Percentiles rank a stretch among this genome's conserved stretches.
Evolutionary conservation across 768 basidiomycete species (phyloP).

Genomic region (Podaxis carcinomalis): DNA sequence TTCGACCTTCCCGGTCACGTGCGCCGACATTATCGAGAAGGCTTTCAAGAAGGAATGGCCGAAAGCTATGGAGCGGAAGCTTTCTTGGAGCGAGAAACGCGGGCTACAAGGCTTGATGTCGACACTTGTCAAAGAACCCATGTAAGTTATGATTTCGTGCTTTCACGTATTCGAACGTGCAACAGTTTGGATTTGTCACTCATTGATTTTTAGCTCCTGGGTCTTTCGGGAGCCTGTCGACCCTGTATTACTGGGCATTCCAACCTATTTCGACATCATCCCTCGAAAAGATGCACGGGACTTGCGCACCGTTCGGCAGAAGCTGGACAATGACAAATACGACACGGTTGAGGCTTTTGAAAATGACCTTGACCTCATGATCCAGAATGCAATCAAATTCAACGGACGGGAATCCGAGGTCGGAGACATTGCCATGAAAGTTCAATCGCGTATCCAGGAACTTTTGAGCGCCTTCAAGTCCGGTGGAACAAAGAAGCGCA

Average conservation of each 20-base stretch:
- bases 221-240: slow-evolving; percentile 88
- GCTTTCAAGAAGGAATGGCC: slow-evolving; percentile 85
- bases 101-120: slow-evolving; percentile 68
- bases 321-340: slow-evolving; percentile 81
- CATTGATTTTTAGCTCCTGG: slow-evolving; percentile 48
- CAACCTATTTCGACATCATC: slow-evolving; percentile 85
- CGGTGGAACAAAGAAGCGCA: slow-evolving; percentile 62
- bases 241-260: slow-evolving; percentile 76
- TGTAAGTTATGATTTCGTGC: slow-evolving; percentile 38
- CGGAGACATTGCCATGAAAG: slow-evolving; percentile 50
- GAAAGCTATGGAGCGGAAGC: slow-evolving; percentile 66
- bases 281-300: slow-evolving; percentile 85
- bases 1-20: slow-evolving; percentile 66
- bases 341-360: slow-evolving; percentile 74
- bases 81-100: slow-evolving; percentile 78
- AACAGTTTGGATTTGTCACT: neutral
- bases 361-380: slow-evolving; percentile 84
- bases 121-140: slow-evolving; percentile 60
- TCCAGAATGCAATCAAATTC: slow-evolving; percentile 84
- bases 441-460: slow-evolving; percentile 51
- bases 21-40: slow-evolving; percentile 71
- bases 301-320: slow-evolving; percentile 73
- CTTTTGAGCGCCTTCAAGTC: slow-evolving; percentile 45
- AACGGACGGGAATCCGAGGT: slow-evolving; percentile 82
- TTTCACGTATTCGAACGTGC: neutral